Evolutionary conservation across 192 early-diverging fungal genomes (phyloP).

Genomic region (Chytriomyces confervae): DNA sequence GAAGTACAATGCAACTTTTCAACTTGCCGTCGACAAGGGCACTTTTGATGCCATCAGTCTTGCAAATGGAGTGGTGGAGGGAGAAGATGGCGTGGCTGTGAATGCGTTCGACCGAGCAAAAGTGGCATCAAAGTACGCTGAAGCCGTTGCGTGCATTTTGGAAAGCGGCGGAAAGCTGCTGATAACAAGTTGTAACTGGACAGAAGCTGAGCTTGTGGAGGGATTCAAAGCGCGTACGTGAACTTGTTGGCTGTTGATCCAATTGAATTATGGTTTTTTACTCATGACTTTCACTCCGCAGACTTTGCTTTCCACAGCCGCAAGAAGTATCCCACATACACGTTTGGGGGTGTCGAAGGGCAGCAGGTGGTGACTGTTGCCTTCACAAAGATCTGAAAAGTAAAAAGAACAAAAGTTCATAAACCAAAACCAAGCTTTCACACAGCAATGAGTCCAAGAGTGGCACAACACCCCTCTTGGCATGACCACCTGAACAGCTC

Average conservation of each 20-base stretch:
- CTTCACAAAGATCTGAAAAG: constrained; percentile 59
- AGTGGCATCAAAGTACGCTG: constrained; percentile 53
- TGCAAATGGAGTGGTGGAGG: constrained; percentile 39
- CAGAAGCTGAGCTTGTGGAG: constrained; percentile 79
- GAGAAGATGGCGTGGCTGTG: constrained; percentile 27
- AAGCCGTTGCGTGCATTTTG: constrained; percentile 67
- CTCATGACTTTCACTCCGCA: constrained; percentile 7
- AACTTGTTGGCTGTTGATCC: constrained; percentile 4
- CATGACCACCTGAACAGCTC: too few relatives aligned
- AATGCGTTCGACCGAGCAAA: constrained; percentile 10
- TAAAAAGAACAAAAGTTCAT: too few relatives aligned
- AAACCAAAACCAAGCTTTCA: too few relatives aligned
- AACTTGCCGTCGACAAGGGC: constrained; percentile 85
- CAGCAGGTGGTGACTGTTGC: constrained; percentile 86
- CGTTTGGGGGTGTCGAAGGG: constrained; percentile 88
- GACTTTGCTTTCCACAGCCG: constrained; percentile 71
- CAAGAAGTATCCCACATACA: constrained; percentile 83
- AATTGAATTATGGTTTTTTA: constrained; percentile 5
- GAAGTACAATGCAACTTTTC: constrained; percentile 31
- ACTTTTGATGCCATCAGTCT: constrained; percentile 93
- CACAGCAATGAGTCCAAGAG: too few relatives aligned
- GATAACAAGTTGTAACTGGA: constrained; percentile 96
- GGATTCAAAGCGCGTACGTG: constrained; percentile 63
- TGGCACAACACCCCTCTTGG: too few relatives aligned
- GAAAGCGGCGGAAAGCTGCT: constrained; percentile 72